Conservation (phyloP, 306 rosid species). For the Gleditsia sinensis region DNA sequence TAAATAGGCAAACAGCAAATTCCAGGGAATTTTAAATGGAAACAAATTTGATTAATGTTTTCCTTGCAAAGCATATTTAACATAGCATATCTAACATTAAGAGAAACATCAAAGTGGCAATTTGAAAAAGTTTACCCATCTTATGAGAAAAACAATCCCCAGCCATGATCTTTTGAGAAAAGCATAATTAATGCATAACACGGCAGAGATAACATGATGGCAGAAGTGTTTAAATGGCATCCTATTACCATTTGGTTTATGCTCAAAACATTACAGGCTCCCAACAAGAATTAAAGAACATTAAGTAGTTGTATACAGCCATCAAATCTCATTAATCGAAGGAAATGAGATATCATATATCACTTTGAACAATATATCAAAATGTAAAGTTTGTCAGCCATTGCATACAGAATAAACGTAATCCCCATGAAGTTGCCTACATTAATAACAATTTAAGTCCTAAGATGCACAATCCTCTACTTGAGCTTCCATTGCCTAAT, state of each 20-base stretch:
- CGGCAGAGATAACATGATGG: neutral
- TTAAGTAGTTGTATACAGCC: neutral
- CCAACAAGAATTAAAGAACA: neutral
- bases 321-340: neutral
- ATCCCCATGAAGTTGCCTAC: slow-evolving; percentile 14
- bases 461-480: slow-evolving; percentile 15
- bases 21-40: neutral
- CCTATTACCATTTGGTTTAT: too few relatives aligned
- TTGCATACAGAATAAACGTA: slow-evolving; percentile 20
- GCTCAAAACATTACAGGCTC: neutral
- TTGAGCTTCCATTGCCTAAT: slow-evolving; percentile 8
- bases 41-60: slow-evolving; percentile 1
- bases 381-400: neutral
- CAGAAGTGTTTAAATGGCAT: neutral
- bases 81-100: slow-evolving; percentile 5
- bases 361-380: neutral
- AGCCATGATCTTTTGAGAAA: neutral
- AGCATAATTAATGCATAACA: neutral
- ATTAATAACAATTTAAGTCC: slow-evolving; percentile 20
- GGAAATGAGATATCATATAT: neutral
- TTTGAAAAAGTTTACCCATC: neutral
- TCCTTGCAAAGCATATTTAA: slow-evolving; percentile 11
- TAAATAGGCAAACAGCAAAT: neutral
- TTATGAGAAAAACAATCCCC: neutral
- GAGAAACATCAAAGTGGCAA: slow-evolving; percentile 3